A percentile compares a stretch with the other conserved stretches of the same genome.
Conservation (phyloP, 2,329 filamentous ascomycete species). For the Trichophyton mentagrophytes region DNA sequence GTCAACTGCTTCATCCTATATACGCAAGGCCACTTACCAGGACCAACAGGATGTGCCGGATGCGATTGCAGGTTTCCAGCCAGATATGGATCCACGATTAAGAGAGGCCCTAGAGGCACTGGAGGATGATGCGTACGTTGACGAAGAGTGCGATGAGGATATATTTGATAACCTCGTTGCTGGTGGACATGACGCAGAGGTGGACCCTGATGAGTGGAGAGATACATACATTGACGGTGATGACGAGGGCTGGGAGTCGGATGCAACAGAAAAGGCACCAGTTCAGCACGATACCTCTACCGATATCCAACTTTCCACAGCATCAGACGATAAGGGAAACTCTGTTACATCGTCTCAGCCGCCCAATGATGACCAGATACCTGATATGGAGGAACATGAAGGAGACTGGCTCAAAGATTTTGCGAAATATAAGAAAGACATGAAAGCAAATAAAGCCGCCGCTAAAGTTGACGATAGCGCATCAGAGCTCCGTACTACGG, state of each 20-base stretch:
- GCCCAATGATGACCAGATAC: slow-evolving; percentile 26
- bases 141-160: slow-evolving; percentile 64
- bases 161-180: slow-evolving; percentile 63
- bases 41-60: slow-evolving; percentile 89
- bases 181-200: slow-evolving; percentile 51
- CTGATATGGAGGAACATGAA: slow-evolving; percentile 46
- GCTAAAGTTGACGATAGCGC: slow-evolving; percentile 29
- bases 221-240: slow-evolving; percentile 44
- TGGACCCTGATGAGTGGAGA: slow-evolving; percentile 71
- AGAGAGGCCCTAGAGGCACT: slow-evolving; percentile 85
- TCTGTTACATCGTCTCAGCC: slow-evolving; percentile 26
- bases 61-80: slow-evolving; percentile 82
- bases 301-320: neutral
- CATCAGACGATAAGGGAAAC: slow-evolving; percentile 14
- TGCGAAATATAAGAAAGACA: slow-evolving; percentile 81
- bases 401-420: slow-evolving; percentile 88
- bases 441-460: slow-evolving; percentile 34
- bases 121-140: slow-evolving; percentile 91
- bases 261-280: slow-evolving; percentile 69
- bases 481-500: slow-evolving; percentile 29
- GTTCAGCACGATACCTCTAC: slow-evolving; percentile 19
- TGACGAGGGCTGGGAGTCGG: slow-evolving; percentile 88
- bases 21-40: slow-evolving; percentile 68
- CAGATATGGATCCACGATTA: slow-evolving; percentile 90
- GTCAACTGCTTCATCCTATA: slow-evolving; percentile 55